Base-by-base conservation (phyloP, 208 protist species). In the Crithidia sp. region DNA sequence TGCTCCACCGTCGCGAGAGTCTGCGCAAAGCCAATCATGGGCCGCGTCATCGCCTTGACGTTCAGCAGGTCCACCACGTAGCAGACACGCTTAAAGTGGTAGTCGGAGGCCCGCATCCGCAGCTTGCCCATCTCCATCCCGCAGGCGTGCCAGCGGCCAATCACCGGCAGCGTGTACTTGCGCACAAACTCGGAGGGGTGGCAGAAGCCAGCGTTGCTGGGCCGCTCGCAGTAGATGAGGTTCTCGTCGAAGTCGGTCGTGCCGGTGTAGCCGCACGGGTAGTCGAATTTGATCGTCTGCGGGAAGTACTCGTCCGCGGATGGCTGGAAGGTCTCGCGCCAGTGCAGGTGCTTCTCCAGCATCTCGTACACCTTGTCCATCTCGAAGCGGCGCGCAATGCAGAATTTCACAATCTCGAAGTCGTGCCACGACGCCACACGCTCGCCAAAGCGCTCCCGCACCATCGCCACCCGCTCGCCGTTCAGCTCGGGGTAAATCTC, bases 381-480 rank as follows among this genome's bases (percentile, higher is more conserved):
- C 47, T 93, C 82, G 54, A 91, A 94, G 52, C 82, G 72, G 8
- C 88, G 91, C 5, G 91, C 91, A 70, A 95, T 94, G 76, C 79
- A 86, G 77, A 95, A 95, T 68, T 95, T 95, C 17, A 94, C 81
- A 12, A 95, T 62, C 71, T 93, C 80, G 80, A 94, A 91, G 81
- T 95, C 88, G 67, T 92, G 83, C 88, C 85, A 91, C 36, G 76
- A 61, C 54, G 55, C 74, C 55, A 95, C 85, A 5, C 85, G 77
- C 55, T 92, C 76, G 7, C 86, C 86, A 76, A 88, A 94, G 57
- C 86, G 65, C 59, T 81, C 56, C 41, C 91, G 83, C 55, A 94
- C 66, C 71, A 64, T 58, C 44, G 62, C 39, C 28, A 94, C 76
- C 40, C 54, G 60, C 66, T 75, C 73, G 10, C 40, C 40, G 69